These are phyloP conservation scores for Alnus glutinosa DNA, from an alignment of 306 rosid genomes.

Conservation along the genomic window DNA sequence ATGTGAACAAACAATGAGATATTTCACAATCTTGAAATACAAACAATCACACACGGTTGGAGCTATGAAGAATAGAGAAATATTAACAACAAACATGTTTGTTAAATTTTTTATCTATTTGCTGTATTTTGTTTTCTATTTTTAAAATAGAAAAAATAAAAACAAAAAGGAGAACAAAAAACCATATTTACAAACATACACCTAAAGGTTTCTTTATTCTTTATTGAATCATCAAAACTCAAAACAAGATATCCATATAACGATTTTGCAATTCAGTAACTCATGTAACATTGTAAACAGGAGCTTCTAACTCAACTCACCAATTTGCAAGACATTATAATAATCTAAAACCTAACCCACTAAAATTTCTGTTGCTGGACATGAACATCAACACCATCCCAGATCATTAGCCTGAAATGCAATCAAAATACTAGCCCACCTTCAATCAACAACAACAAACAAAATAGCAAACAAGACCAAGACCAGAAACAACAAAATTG, in stretches of 20 bases:
- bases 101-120: too few relatives aligned
- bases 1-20: not conserved
- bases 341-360: not conserved
- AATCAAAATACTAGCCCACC: not conserved
- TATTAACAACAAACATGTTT: too few relatives aligned
- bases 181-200: too few relatives aligned
- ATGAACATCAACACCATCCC: not conserved
- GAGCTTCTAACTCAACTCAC: not conserved
- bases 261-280: not conserved
- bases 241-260: not conserved
- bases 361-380: not conserved
- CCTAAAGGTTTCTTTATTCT: not conserved
- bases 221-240: not conserved
- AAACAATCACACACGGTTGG: not conserved
- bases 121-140: too few relatives aligned
- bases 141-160: too few relatives aligned
- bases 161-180: too few relatives aligned
- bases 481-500: not conserved
- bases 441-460: not conserved
- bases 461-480: not conserved
- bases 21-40: not conserved
- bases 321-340: not conserved
- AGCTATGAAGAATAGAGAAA: not conserved
- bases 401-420: not conserved
- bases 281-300: not conserved